phyloP scores from a whole-genome alignment of 1,139 yeast genomes.

The Yamadazyma jaroonii region DNA sequence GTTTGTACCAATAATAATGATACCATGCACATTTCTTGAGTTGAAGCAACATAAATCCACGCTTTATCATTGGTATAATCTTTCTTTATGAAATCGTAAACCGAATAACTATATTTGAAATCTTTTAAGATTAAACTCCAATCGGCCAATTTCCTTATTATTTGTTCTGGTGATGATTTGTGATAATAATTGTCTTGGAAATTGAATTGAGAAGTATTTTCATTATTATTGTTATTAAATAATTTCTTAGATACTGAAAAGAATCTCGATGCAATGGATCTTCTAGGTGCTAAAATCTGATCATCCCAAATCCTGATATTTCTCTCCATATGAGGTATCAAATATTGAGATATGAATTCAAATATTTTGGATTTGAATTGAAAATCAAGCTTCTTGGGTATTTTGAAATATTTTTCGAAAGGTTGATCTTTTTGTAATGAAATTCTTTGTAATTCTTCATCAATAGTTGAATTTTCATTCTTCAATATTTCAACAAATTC shows the following conservation, averaged over 20 bases:
- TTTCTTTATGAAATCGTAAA: slow-evolving; percentile 78
- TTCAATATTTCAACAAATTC: slow-evolving; percentile 10
- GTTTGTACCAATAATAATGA: slow-evolving; percentile 70
- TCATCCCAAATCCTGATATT: slow-evolving; percentile 80
- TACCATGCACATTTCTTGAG: slow-evolving; percentile 83
- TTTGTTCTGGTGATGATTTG: slow-evolving; percentile 67
- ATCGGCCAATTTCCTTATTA: slow-evolving; percentile 81
- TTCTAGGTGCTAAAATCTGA: slow-evolving; percentile 62
- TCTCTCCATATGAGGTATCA: slow-evolving; percentile 78
- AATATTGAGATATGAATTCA: slow-evolving; percentile 53
- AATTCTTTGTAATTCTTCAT: slow-evolving; percentile 49
- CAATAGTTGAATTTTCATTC: slow-evolving; percentile 47
- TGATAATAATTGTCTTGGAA: slow-evolving; percentile 52
- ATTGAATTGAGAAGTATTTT: slow-evolving; percentile 26
- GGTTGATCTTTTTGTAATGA: slow-evolving; percentile 22
- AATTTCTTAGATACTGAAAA: slow-evolving; percentile 66
- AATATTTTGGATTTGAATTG: slow-evolving; percentile 43
- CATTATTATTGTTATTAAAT: slow-evolving; percentile 30
- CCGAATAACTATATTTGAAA: slow-evolving; percentile 78
- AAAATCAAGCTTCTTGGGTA: slow-evolving; percentile 37
- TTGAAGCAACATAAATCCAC: slow-evolving; percentile 78
- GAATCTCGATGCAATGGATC: slow-evolving; percentile 70
- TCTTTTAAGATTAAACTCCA: slow-evolving; percentile 89
- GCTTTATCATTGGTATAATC: slow-evolving; percentile 80
- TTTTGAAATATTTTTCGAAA: slow-evolving; percentile 14